These are phyloP conservation scores for Mortierella alpina DNA, from an alignment of 192 early-diverging fungal genomes.

Conservation along the genomic window DNA sequence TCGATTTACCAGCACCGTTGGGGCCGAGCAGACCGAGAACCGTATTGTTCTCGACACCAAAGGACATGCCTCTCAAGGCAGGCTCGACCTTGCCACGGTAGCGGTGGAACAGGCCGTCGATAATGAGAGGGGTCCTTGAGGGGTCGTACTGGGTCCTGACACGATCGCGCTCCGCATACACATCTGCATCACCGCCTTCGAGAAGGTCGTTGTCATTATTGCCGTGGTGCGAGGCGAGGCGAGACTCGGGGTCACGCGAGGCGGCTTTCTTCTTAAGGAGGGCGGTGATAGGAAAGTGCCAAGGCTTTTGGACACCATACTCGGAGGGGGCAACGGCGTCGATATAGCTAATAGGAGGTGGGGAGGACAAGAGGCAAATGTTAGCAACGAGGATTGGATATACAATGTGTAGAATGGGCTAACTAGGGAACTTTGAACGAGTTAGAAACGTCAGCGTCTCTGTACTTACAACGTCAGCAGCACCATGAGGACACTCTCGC, in stretches of 20 bases:
- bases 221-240: background rate
- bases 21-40: slow-evolving; percentile 75
- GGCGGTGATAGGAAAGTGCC: slow-evolving; percentile 39
- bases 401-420: background rate
- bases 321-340: slow-evolving; percentile 44
- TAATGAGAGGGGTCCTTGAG: slow-evolving; percentile 33
- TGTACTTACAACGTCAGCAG: slow-evolving; percentile 37
- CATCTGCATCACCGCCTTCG: slow-evolving; percentile 36
- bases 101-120: slow-evolving; percentile 39
- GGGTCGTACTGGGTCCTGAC: slow-evolving; percentile 35
- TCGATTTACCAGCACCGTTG: slow-evolving; percentile 82
- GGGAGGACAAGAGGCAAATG: background rate
- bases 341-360: slow-evolving; percentile 19
- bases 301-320: slow-evolving; percentile 50
- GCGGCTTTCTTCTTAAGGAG: slow-evolving; percentile 10
- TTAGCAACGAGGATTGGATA: background rate
- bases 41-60: slow-evolving; percentile 67
- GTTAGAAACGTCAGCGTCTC: background rate
- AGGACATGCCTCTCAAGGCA: slow-evolving; percentile 40
- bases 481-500: slow-evolving; percentile 35
- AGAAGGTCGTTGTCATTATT: slow-evolving; percentile 15
- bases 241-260: slow-evolving; percentile 12
- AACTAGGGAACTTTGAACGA: background rate
- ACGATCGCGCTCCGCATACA: slow-evolving; percentile 38
- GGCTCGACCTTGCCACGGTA: slow-evolving; percentile 45